These are phyloP conservation scores for Fonsecaea pedrosoi DNA, from an alignment of 2,329 filamentous ascomycete species.

Conservation along the genomic window DNA sequence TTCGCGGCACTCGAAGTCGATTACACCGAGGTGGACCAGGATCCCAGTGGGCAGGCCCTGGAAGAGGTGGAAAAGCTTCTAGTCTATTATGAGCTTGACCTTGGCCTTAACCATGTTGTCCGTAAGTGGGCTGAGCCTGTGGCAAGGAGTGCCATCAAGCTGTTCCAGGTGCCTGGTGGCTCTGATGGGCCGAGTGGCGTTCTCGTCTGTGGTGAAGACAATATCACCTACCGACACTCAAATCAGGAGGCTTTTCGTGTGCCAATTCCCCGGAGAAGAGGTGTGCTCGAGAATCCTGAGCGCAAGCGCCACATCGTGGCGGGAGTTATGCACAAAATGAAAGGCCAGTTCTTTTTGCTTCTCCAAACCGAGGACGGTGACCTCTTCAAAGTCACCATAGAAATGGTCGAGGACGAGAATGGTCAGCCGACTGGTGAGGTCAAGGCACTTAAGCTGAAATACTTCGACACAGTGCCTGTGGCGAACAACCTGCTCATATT, in stretches of 20 bases:
- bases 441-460: conserved; percentile 85
- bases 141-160: conserved; percentile 82
- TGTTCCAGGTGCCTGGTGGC: conserved; percentile 95
- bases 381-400: conserved; percentile 92
- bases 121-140: conserved; percentile 95
- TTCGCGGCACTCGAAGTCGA: conserved; percentile 95
- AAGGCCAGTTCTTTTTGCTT: conserved; percentile 96
- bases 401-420: conserved; percentile 82
- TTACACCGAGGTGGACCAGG: conserved; percentile 88
- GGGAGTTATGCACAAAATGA: conserved; percentile 97
- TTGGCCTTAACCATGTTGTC: conserved; percentile 96
- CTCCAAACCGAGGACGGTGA: conserved; percentile 98
- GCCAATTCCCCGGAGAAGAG: conserved; percentile 83
- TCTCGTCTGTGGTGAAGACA: conserved; percentile 91
- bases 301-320: conserved; percentile 85
- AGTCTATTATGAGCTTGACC: conserved; percentile 96
- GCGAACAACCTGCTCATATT: conserved; percentile 88
- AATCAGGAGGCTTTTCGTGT: conserved; percentile 90
- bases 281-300: conserved; percentile 88
- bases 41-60: conserved; percentile 81
- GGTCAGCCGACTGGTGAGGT: conserved; percentile 83
- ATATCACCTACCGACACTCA: conserved; percentile 94
- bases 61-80: conserved; percentile 85
- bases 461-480: conserved; percentile 94
- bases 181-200: conserved; percentile 94